A percentile compares a stretch with the other conserved stretches of the same genome.
Evolutionary conservation across 495 filamentous ascomycete genomes (phyloP).

Genomic region (Acidiella bohemica): DNA sequence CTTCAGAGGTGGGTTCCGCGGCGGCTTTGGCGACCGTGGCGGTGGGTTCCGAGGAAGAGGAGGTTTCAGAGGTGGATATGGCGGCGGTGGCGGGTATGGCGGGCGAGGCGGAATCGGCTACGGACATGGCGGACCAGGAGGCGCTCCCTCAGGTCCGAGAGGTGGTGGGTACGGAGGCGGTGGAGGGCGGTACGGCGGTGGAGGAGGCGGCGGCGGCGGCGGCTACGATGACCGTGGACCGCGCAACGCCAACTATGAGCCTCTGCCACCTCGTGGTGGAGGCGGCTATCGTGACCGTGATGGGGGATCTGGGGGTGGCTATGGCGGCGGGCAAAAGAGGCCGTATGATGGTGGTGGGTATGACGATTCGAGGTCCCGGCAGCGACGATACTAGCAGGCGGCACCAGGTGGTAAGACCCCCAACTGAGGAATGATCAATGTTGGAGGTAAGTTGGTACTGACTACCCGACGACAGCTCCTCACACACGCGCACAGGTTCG

Average conservation of each 20-base stretch:
- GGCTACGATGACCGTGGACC: slow-evolving; percentile 33
- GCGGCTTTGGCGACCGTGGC: slow-evolving; percentile 40
- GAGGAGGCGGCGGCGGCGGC: slow-evolving; percentile 36
- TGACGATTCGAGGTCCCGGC: slow-evolving; percentile 31
- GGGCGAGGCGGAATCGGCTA: slow-evolving; percentile 42
- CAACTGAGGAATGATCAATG: not conserved
- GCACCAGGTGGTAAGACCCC: slow-evolving; percentile 5
- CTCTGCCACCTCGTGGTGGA: slow-evolving; percentile 46
- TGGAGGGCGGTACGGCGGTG: slow-evolving; percentile 33
- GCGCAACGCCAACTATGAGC: slow-evolving; percentile 56
- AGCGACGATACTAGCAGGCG: slow-evolving; percentile 26
- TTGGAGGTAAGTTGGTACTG: slow-evolving; percentile 11
- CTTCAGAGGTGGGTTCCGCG: slow-evolving; percentile 39
- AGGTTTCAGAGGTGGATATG: slow-evolving; percentile 34
- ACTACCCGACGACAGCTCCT: slow-evolving; percentile 3
- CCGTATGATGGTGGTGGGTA: slow-evolving; percentile 42
- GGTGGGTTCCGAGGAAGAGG: slow-evolving; percentile 24
- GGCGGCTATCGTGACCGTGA: slow-evolving; percentile 41
- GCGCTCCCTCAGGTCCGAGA: slow-evolving; percentile 69
- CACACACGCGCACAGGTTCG: too few relatives aligned
- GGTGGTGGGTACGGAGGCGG: slow-evolving; percentile 36
- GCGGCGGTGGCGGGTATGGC: slow-evolving; percentile 42
- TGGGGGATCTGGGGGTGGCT: slow-evolving; percentile 31
- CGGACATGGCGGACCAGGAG: slow-evolving; percentile 45
- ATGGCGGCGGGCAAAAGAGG: slow-evolving; percentile 50